These are phyloP conservation scores for Toxicodendron radicans DNA, from an alignment of 345 rosid species.

Conservation along the genomic window DNA sequence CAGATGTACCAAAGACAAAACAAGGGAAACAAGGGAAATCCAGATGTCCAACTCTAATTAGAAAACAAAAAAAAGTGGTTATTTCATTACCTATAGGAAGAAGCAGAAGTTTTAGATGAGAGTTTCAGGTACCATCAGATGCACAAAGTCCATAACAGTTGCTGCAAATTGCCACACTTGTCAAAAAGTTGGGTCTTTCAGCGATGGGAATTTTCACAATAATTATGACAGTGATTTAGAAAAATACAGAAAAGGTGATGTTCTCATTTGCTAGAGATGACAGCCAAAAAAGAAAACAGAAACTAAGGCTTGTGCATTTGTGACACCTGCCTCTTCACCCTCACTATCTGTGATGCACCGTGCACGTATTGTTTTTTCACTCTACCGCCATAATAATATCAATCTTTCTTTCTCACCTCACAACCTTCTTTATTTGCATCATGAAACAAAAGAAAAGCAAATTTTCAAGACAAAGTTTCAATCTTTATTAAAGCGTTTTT, in stretches of 20 bases:
- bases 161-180: slow-evolving; percentile 46
- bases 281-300: slow-evolving; percentile 18
- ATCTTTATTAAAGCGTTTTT: background rate
- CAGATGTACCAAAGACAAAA: background rate
- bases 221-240: slow-evolving; percentile 14
- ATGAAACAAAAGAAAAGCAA: background rate
- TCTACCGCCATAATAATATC: slow-evolving; percentile 1
- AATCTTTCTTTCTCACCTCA: background rate
- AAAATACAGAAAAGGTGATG: slow-evolving; percentile 9
- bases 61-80: slow-evolving; percentile 24
- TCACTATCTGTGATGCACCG: slow-evolving; percentile 38
- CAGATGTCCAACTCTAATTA: slow-evolving; percentile 38
- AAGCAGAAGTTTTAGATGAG: slow-evolving; percentile 24
- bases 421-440: slow-evolving; percentile 22
- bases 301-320: slow-evolving; percentile 22
- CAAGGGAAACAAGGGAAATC: slow-evolving; percentile 19
- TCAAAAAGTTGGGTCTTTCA: slow-evolving; percentile 21
- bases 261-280: slow-evolving; percentile 13
- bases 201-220: background rate
- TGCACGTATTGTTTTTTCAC: slow-evolving; percentile 34
- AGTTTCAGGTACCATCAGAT: slow-evolving; percentile 40
- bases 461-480: slow-evolving; percentile 3
- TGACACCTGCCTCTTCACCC: slow-evolving; percentile 47
- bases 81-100: slow-evolving; percentile 30
- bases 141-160: slow-evolving; percentile 40